Evolutionary conservation across 2,329 filamentous ascomycete genomes (phyloP), one percentile per base, ranked within the genome.

Genomic region (Aspergillus floridensis): DNA sequence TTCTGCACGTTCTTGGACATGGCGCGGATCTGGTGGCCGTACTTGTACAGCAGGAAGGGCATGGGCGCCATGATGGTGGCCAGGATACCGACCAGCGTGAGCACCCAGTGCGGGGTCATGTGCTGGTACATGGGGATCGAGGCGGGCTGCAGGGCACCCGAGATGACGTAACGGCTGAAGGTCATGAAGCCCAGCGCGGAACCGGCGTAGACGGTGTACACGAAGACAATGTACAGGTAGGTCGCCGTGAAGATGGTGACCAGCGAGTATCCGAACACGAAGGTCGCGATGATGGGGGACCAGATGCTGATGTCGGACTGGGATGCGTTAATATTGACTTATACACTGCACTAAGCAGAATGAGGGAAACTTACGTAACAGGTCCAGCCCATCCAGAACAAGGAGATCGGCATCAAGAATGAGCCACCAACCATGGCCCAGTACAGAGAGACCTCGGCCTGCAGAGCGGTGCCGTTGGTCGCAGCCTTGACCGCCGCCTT

Each of bases 351-450:
- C n/a, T n/a, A 2, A 26, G 2, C 21, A 14, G 16, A 5, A 16
- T 35, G 11, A 6, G 4, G 35, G 14, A 3, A 2, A 44, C 51
- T 53, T 53, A 53, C 51, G 19, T 53, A 46, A 26, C 51, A 53
- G 8, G 51, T 53, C 51, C 51, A 53, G 16, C 51, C 51, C 51
- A 53, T 53, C 51, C 51, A 53, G 16, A 53, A 53, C 51, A 53
- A 14, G 11, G 51, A 53, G 14, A 53, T 53, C 24, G 51, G 51
- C 51, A 53, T 53, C 12, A 53, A 6, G n/a, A 53, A 41, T 0
- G 51, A 53, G 8, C 51, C 51, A 8, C 51, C 51, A 16, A 53
- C 35, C 51, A 53, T 53, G 22, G 19, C 51, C 51, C 51, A 53
- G 8, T 53, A 53, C 6, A 53, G 32, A 2, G 51, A 53, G 11